phyloP scores from a whole-genome alignment of 2,329 filamentous ascomycete genomes.

The Helotiales sp. region DNA sequence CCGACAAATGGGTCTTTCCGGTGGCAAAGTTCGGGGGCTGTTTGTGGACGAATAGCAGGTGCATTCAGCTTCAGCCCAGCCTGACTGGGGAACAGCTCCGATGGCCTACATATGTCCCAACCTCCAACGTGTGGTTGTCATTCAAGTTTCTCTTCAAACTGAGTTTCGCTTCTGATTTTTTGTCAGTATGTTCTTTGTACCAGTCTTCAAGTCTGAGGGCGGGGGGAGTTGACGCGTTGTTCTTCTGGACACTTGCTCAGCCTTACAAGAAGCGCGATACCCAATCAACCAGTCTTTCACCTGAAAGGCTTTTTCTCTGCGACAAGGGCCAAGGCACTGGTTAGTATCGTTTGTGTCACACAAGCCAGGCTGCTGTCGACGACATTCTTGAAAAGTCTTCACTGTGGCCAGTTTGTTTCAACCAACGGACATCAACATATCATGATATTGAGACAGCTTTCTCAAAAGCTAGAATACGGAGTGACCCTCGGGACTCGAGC shows the following conservation, averaged over 20 bases:
- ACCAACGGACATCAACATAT: neutral
- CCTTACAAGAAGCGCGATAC: conserved; percentile 8
- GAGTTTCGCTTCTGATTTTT: neutral
- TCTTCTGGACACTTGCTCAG: neutral
- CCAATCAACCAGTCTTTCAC: neutral
- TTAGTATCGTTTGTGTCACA: neutral
- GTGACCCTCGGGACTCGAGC: neutral
- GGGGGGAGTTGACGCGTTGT: neutral
- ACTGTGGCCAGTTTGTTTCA: neutral
- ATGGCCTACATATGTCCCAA: conserved; percentile 10
- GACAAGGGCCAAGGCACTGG: neutral
- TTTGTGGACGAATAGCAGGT: neutral
- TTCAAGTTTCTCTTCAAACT: neutral
- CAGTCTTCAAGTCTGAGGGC: neutral
- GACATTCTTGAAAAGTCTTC: neutral
- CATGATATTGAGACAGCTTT: neutral
- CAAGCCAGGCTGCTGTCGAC: neutral
- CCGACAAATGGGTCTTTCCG: neutral
- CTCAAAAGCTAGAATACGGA: neutral
- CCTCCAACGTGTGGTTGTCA: neutral
- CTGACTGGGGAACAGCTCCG: neutral
- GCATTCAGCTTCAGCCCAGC: conserved; percentile 8
- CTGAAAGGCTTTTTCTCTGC: neutral
- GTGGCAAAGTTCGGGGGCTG: neutral
- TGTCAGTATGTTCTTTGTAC: neutral